Evolutionary conservation across 495 filamentous ascomycete genomes (phyloP).

Genomic region (Penicillium psychrofluorescens): DNA sequence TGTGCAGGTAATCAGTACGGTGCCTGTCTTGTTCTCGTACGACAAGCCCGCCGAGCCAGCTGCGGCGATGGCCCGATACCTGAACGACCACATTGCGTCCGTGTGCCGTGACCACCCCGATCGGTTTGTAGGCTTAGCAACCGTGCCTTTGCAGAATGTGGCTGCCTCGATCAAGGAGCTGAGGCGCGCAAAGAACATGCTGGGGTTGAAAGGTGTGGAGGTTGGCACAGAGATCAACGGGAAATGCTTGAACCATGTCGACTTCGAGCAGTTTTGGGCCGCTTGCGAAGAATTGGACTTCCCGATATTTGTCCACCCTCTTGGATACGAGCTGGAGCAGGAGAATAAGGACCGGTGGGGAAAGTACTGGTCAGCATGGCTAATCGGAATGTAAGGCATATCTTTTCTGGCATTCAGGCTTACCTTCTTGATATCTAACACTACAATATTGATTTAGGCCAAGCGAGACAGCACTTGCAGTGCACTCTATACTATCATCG

Average conservation of each 20-base stretch:
- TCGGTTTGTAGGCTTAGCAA: conserved; percentile 13
- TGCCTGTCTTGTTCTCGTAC: conserved; percentile 15
- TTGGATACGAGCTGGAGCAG: conserved; percentile 9
- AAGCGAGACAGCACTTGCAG: conserved; percentile 13
- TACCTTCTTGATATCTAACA: not conserved
- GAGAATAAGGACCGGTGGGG: conserved; percentile 13
- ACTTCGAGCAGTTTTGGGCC: conserved; percentile 11
- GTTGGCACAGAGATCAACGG: conserved; percentile 12
- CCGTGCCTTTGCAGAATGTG: conserved; percentile 13
- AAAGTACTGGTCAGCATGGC: conserved; percentile 14
- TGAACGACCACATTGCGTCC: conserved; percentile 14
- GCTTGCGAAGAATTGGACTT: conserved; percentile 12
- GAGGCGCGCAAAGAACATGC: conserved; percentile 6
- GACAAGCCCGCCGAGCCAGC: conserved; percentile 11
- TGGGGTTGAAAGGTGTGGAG: conserved; percentile 11
- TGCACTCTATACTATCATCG: conserved; percentile 9
- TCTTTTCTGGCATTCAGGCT: no score
- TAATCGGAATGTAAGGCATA: conserved; percentile 10
- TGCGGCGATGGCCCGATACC: conserved; percentile 2
- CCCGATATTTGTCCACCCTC: conserved; percentile 13
- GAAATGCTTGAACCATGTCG: conserved; percentile 1
- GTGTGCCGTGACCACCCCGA: conserved; percentile 7
- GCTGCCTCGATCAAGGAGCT: conserved; percentile 6
- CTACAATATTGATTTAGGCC: conserved; percentile 3
- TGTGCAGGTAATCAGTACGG: conserved; percentile 13